phyloP scores from a whole-genome alignment of 208 protist species.

The Leishmania arabica region DNA sequence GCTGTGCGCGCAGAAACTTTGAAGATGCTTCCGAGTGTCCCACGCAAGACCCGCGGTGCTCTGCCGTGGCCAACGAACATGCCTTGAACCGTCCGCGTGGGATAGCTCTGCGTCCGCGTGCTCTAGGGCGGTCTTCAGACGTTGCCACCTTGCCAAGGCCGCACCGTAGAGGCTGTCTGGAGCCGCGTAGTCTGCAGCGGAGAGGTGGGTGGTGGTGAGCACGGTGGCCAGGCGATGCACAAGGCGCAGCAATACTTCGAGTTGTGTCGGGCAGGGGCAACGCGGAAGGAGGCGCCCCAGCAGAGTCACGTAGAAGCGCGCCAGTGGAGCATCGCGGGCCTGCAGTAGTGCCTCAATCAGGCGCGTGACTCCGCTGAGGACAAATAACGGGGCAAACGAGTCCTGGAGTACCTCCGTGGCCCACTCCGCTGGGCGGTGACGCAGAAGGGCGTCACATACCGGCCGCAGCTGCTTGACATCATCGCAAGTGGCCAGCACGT shows the following conservation, averaged over 20 bases:
- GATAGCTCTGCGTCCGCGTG: neutral
- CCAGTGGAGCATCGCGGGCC: slow-evolving; percentile 55
- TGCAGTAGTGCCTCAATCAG: slow-evolving; percentile 34
- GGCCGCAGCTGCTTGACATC: slow-evolving; percentile 31
- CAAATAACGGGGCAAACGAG: slow-evolving; percentile 36
- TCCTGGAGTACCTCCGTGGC: slow-evolving; percentile 38
- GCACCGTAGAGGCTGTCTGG: slow-evolving; percentile 6
- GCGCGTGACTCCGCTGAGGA: slow-evolving; percentile 33
- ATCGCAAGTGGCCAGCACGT: slow-evolving; percentile 20
- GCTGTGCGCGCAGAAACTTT: neutral
- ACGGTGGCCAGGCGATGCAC: slow-evolving; percentile 37
- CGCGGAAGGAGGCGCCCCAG: slow-evolving; percentile 40
- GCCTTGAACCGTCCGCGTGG: neutral
- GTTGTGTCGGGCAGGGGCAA: slow-evolving; percentile 31
- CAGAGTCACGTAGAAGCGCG: slow-evolving; percentile 50
- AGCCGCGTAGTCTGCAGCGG: slow-evolving; percentile 6
- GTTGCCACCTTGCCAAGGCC: slow-evolving; percentile 9
- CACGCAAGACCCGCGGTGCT: slow-evolving; percentile 5
- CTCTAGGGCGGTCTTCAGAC: slow-evolving; percentile 6
- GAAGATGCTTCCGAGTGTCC: neutral
- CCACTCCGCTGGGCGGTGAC: slow-evolving; percentile 26
- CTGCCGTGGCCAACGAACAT: neutral
- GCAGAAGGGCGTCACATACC: slow-evolving; percentile 39
- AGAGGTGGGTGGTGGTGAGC: slow-evolving; percentile 19
- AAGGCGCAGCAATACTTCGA: slow-evolving; percentile 35